Evolutionary conservation across 495 filamentous ascomycete species (phyloP).

Genomic region (Penicillium roqueforti): DNA sequence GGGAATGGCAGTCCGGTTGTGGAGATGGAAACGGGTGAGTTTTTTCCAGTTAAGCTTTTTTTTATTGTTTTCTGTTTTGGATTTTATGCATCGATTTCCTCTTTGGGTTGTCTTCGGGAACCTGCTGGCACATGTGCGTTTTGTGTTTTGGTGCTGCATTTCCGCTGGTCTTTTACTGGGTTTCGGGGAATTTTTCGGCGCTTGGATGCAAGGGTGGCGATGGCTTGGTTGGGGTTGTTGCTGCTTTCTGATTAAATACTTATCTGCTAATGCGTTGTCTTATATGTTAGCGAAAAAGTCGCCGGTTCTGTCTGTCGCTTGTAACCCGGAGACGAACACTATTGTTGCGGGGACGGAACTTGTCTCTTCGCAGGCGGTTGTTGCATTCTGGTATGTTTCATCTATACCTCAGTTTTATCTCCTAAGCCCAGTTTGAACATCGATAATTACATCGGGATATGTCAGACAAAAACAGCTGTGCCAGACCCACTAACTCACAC

Average conservation of each 20-base stretch:
- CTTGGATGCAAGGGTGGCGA: constrained; percentile 3
- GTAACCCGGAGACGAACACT: constrained; percentile 50
- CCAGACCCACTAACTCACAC: constrained; percentile 27
- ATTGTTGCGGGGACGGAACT: constrained; percentile 79
- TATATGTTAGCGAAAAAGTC: constrained; percentile 35
- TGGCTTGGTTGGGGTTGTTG: neutral
- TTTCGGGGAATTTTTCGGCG: constrained; percentile 14
- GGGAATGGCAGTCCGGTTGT: constrained; percentile 25
- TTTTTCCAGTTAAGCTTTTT: constrained; percentile 2
- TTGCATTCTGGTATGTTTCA: constrained; percentile 64
- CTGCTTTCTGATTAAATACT: neutral
- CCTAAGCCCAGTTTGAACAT: neutral
- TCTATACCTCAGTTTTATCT: neutral
- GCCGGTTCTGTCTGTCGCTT: constrained; percentile 67
- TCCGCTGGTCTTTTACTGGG: constrained; percentile 2
- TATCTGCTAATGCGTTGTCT: constrained; percentile 7
- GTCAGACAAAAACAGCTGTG: neutral
- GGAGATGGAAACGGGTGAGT: constrained; percentile 42
- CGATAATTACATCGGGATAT: neutral
- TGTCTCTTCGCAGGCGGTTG: constrained; percentile 63
- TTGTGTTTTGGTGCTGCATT: constrained; percentile 4
- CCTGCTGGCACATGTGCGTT: neutral
- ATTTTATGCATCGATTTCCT: constrained; percentile 2
- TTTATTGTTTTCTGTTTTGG: constrained; percentile 8
- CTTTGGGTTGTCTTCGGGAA: constrained; percentile 3